Evolutionary conservation across 768 basidiomycete genomes (phyloP), one percentile per base, ranked within the genome.

Genomic region (Leccinum broughii): DNA sequence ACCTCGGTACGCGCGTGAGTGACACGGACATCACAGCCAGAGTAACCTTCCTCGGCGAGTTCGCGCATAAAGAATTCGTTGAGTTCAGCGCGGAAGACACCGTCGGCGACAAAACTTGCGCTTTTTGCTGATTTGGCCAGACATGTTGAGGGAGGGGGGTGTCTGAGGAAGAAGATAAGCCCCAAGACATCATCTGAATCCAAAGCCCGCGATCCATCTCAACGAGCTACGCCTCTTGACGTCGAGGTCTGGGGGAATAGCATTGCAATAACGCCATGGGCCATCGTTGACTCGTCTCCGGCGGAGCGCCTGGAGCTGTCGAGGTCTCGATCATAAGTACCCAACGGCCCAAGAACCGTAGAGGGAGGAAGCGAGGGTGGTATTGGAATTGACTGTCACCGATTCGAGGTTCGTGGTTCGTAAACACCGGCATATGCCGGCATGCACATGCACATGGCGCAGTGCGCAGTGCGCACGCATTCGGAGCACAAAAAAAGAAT

Each of bases 1-100:
- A 93, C 92, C 83, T 99, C 97, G 69, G 97, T 99, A 72, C 96
- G 92, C 64, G 96, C 95, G 77, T 98, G 96, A 67, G 97, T 98
- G 63, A 98, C 95, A 73, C 97, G 94, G 77, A 99, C 97, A 80
- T 99, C 97, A 78, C 97, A 99, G 57, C 97, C 97, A 80, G 97
- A 98, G 86, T 98, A 99, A 69, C 96, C 96, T 79, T 99, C 97
- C 80, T 95, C 95, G 57, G 97, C 92, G 70, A 98, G 92, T 79
- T 98, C 96, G 68, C 95, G 89, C 61, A 88, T 93, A 78, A 98
- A 97, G 85, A 99, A 98, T 79, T 99, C 97, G 75, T 93, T 93
- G 77, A 99, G 86, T 81, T 99, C 97, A 68, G 97, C 97, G 76
- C 93, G 94, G 86, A 95, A 96, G 59, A 98, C 95, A 88, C 95